These are phyloP conservation scores for Lotus japonicus DNA, from an alignment of 306 rosid genomes.

Conservation along the genomic window DNA sequence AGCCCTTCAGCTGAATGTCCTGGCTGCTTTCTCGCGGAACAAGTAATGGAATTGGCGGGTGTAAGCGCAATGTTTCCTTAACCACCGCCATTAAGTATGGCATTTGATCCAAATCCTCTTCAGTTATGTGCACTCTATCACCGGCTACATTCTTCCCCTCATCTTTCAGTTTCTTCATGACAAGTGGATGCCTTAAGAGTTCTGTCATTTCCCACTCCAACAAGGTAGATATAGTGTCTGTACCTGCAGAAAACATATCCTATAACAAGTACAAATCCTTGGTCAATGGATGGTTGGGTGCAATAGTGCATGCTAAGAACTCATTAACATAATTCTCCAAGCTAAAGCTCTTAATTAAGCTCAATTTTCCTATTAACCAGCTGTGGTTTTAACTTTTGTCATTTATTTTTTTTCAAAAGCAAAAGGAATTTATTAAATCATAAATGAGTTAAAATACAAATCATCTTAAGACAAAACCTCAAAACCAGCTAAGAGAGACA, in stretches of 20 bases:
- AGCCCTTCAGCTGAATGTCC: slow-evolving; percentile 1
- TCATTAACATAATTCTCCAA: no score
- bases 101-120: slow-evolving; percentile 33
- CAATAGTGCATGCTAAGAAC: no score
- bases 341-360: no score
- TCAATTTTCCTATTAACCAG: no score
- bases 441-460: no score
- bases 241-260: slow-evolving; percentile 41
- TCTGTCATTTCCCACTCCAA: slow-evolving; percentile 33
- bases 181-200: slow-evolving; percentile 30
- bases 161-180: slow-evolving; percentile 28
- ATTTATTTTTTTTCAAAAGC: no score
- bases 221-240: slow-evolving; percentile 33
- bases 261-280: neutral
- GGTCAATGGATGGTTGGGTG: neutral
- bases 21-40: slow-evolving; percentile 30
- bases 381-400: no score
- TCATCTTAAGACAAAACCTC: no score
- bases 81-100: slow-evolving; percentile 36
- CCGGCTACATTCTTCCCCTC: slow-evolving; percentile 23
- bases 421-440: no score
- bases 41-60: slow-evolving; percentile 39
- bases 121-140: slow-evolving; percentile 12
- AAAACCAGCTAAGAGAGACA: no score
- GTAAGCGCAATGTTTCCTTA: slow-evolving; percentile 15